These are phyloP conservation scores for Galerina sulciceps DNA, from an alignment of 768 basidiomycete species.

Conservation along the genomic window DNA sequence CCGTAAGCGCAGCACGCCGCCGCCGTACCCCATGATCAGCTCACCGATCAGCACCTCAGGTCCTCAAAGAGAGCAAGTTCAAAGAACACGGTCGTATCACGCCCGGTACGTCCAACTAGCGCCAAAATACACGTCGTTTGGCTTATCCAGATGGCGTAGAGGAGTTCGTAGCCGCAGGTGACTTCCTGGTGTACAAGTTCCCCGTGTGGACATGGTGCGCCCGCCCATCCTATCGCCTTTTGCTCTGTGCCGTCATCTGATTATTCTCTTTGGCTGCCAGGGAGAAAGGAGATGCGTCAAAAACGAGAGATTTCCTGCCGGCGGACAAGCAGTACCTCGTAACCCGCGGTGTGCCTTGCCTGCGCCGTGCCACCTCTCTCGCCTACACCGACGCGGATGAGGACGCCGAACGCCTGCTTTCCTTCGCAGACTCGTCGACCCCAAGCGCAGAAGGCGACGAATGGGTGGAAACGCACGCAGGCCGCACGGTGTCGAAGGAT, in stretches of 20 bases:
- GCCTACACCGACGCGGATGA: conserved; percentile 96
- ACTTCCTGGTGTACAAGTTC: conserved; percentile 98
- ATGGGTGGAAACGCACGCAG: conserved; percentile 98
- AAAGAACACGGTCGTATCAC: conserved; percentile 98
- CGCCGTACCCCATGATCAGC: conserved; percentile 19
- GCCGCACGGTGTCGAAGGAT: conserved; percentile 59
- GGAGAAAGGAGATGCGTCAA: conserved; percentile 91
- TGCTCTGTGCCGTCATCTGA: neutral
- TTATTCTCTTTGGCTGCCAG: conserved; percentile 42
- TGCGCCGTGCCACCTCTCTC: conserved; percentile 89
- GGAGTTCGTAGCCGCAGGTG: conserved; percentile 98
- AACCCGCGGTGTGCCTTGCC: conserved; percentile 94
- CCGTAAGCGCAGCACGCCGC: conserved; percentile 52
- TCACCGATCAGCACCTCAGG: conserved; percentile 55
- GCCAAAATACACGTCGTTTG: conserved; percentile 13
- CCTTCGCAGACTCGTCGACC: conserved; percentile 70
- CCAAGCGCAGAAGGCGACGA: conserved; percentile 73
- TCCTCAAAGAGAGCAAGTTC: conserved; percentile 97
- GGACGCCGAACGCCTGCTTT: conserved; percentile 91
- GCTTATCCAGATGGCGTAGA: conserved; percentile 49
- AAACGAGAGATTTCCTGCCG: conserved; percentile 91
- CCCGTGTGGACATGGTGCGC: conserved; percentile 95
- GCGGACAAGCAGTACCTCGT: conserved; percentile 95
- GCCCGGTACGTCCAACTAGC: conserved; percentile 62
- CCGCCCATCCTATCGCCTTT: neutral